Percentiles rank a stretch among this genome's conserved stretches.
These are phyloP conservation scores for Lentinus tigrinus DNA, from an alignment of 768 basidiomycete species.

Conservation along the genomic window DNA sequence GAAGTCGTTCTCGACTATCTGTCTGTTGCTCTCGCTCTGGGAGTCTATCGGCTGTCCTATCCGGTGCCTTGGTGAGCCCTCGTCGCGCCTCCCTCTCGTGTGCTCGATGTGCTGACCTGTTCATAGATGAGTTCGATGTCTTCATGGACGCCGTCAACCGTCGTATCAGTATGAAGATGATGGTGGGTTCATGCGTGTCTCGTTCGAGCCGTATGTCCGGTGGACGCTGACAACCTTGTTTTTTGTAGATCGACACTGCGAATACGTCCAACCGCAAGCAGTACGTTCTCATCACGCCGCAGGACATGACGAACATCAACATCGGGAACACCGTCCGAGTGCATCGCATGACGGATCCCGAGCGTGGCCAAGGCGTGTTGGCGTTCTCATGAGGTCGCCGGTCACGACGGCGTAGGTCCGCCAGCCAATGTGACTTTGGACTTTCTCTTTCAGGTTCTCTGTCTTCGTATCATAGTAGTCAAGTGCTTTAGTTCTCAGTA, in stretches of 20 bases:
- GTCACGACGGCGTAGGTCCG: too few relatives aligned
- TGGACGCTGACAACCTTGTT: neutral
- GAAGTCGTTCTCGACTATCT: constrained; percentile 96
- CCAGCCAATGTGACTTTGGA: too few relatives aligned
- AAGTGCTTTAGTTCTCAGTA: too few relatives aligned
- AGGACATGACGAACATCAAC: constrained; percentile 77
- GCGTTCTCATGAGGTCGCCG: constrained; percentile 25
- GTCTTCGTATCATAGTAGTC: too few relatives aligned
- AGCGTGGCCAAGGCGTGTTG: constrained; percentile 58
- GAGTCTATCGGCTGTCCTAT: constrained; percentile 93
- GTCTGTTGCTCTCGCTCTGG: constrained; percentile 92
- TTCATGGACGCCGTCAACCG: constrained; percentile 96
- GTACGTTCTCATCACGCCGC: constrained; percentile 95
- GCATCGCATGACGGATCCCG: constrained; percentile 76
- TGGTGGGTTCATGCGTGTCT: constrained; percentile 48
- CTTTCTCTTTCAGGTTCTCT: too few relatives aligned
- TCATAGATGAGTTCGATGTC: constrained; percentile 91
- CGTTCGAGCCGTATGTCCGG: neutral
- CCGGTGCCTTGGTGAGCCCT: constrained; percentile 73
- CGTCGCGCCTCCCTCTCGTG: neutral
- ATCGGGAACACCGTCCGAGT: constrained; percentile 72
- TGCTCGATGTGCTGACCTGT: neutral
- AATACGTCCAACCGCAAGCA: constrained; percentile 86
- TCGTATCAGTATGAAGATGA: constrained; percentile 92
- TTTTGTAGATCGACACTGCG: constrained; percentile 78